Evolutionary conservation across 1,284 basidiomycete genomes (phyloP).

Genomic region (Chalciporus piperatoides): DNA sequence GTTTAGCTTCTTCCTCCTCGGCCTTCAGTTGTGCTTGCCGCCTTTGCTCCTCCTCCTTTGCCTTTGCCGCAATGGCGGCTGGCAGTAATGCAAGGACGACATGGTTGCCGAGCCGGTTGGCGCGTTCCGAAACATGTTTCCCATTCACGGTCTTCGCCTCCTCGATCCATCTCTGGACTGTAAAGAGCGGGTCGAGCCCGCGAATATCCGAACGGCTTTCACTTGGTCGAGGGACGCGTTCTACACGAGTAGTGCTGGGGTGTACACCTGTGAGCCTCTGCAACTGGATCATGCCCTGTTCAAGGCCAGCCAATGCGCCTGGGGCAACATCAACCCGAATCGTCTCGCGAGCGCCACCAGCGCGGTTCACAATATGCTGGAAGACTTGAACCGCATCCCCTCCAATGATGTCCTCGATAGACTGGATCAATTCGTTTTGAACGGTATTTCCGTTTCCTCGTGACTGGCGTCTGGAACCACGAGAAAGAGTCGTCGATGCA

Average conservation of each 20-base stretch:
- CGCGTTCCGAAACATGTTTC: constrained; percentile 64
- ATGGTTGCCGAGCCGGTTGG: constrained; percentile 70
- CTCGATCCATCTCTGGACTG: constrained; percentile 88
- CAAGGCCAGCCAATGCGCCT: constrained; percentile 54
- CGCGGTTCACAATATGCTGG: constrained; percentile 70
- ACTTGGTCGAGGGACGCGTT: constrained; percentile 49
- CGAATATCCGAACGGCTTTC: constrained; percentile 49
- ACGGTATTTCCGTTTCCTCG: constrained; percentile 47
- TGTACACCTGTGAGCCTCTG: constrained; percentile 47
- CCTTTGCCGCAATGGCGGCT: constrained; percentile 62
- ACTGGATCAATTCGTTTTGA: constrained; percentile 66
- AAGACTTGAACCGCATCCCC: constrained; percentile 80
- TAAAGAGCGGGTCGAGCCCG: constrained; percentile 74
- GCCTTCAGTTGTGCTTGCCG: constrained; percentile 43
- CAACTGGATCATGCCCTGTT: constrained; percentile 46
- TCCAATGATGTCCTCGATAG: constrained; percentile 81
- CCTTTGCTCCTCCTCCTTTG: constrained; percentile 50
- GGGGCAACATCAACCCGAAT: constrained; percentile 71
- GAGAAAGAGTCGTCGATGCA: constrained; percentile 42
- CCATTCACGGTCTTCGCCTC: constrained; percentile 83
- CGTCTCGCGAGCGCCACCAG: constrained; percentile 54
- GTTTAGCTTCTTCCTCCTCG: constrained; percentile 36
- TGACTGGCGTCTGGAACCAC: constrained; percentile 54
- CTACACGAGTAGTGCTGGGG: constrained; percentile 58
- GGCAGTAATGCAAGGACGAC: constrained; percentile 80